Evolutionary conservation across 192 early-diverging fungal species (phyloP).

Genomic region (Backusella luteola): DNA sequence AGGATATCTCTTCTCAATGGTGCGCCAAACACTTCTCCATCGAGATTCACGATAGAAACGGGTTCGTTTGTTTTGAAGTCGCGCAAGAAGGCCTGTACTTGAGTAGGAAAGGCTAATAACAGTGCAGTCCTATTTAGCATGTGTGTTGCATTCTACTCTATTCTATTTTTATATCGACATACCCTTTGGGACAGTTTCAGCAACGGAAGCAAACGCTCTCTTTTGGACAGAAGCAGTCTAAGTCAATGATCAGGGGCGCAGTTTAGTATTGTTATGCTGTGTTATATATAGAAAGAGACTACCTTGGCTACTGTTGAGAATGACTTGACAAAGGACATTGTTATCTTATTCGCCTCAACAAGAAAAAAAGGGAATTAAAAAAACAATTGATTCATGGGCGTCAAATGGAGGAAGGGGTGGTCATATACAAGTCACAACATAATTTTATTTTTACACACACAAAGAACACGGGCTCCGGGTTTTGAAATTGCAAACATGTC

Average conservation of each 20-base stretch:
- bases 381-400: neutral
- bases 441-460: neutral
- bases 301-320: neutral
- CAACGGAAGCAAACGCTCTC: conserved; percentile 12
- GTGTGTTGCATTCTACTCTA: neutral
- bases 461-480: neutral
- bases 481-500: neutral
- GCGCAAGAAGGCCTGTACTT: conserved; percentile 73
- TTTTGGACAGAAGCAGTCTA: conserved; percentile 11
- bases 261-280: neutral
- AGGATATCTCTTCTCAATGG: conserved; percentile 80
- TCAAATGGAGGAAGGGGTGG: neutral
- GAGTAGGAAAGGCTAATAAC: conserved; percentile 32
- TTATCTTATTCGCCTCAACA: neutral
- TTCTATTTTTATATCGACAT: neutral
- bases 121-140: neutral
- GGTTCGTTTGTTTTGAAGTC: conserved; percentile 74
- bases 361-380: neutral
- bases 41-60: conserved; percentile 68
- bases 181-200: conserved; percentile 9
- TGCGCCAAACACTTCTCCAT: conserved; percentile 72
- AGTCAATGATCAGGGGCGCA: neutral
- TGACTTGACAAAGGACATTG: conserved; percentile 14
- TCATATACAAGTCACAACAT: conserved; percentile 7
- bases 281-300: neutral